A percentile compares a stretch with the other conserved stretches of the same genome.
Evolutionary conservation across 2,329 filamentous ascomycete species (phyloP).

Genomic region (Sordariomycetes sp.): DNA sequence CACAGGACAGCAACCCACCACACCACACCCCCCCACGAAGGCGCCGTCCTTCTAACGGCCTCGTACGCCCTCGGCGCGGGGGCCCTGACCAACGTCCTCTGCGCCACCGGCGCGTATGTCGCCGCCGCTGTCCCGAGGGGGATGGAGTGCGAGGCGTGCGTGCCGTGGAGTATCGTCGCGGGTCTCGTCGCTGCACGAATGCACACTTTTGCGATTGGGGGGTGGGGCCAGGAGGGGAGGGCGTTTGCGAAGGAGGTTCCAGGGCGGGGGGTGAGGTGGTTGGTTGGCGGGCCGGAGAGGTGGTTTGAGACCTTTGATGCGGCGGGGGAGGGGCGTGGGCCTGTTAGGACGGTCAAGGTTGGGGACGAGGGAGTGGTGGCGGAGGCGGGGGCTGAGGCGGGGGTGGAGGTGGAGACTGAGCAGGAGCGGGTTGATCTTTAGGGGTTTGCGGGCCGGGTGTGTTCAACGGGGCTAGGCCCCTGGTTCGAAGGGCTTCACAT

Average conservation of each 20-base stretch:
- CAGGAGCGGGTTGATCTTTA: no score
- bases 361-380: not conserved
- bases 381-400: not conserved
- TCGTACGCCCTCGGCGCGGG: slow-evolving; percentile 1
- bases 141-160: slow-evolving; percentile 4
- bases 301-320: slow-evolving; percentile 3
- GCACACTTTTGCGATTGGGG: not conserved
- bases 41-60: slow-evolving; percentile 1
- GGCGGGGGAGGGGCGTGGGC: not conserved
- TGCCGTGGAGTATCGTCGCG: slow-evolving; percentile 2
- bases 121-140: not conserved
- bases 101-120: not conserved
- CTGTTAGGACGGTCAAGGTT: not conserved
- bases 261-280: not conserved
- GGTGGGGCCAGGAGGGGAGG: not conserved
- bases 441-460: no score
- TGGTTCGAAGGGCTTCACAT: not conserved
- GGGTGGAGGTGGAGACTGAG: not conserved
- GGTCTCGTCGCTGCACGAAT: not conserved
- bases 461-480: not conserved
- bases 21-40: not conserved
- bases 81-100: not conserved
- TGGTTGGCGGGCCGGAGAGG: slow-evolving; percentile 2
- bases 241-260: not conserved
- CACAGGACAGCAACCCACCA: slow-evolving; percentile 1